Evolutionary conservation across 371 early-diverging fungal genomes (phyloP), one percentile per base, ranked within the genome.

Genomic region (Rhizopus microsporus): DNA sequence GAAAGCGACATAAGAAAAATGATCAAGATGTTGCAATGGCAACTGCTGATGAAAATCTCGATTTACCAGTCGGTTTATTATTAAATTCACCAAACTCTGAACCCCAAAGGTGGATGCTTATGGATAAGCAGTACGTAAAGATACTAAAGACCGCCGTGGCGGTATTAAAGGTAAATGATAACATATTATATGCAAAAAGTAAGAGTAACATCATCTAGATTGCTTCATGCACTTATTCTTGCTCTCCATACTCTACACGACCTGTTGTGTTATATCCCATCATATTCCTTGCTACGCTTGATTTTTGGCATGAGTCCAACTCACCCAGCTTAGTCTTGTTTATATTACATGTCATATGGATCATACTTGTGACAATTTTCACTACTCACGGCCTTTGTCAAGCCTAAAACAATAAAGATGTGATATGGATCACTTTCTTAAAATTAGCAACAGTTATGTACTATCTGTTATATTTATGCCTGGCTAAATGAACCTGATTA

Each of bases 201-300:
- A 29, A 35, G 13, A 17, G 9, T 37, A 40, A 6, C 15, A n/a
- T 17, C 7, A 23, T 23, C 23, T 59, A 80, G 79, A 60, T 79
- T 50, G 62, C 67, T 8, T 69, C 75, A 2, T 79, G 77, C 42
- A 69, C 68, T 10, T 72, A 69, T 48, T 63, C 75, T 13, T 80
- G 80, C 30, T 60, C 72, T 9, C 80, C 80, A 7, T 80, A 76
- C 53, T 61, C 73, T 9, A 56, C 71, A 29, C 55, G 57, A 17
- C 65, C 77, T 4, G 32, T 37, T 15, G 51, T 66, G 15, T 58
- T 80, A 9, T 80, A 74, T 48, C 73, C 77, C 0, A 59, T 76
- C 6, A 45, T 76, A 2, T 31, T 75, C 7, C 54, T 80, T 34
- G 80, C 80, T 4, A 49, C 64, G 7, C 35, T 76, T 15, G 80